Base-by-base conservation (phyloP, 192 early-diverging fungal genomes). In the Coemansia sp. region DNA sequence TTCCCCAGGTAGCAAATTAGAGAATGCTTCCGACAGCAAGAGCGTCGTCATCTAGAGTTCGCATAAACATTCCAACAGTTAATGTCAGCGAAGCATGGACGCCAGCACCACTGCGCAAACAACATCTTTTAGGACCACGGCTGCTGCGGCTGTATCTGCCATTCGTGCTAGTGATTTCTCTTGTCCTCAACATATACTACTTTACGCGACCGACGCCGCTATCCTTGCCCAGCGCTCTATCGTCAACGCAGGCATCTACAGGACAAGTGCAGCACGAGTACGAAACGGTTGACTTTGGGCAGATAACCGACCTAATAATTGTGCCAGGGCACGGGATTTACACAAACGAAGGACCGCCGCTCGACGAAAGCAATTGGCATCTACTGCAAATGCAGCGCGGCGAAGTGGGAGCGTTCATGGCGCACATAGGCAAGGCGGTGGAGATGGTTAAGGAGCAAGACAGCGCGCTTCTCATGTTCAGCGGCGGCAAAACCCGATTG, bases 1-100 rank as follows among this genome's bases (percentile, higher is more conserved):
- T n/a, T n/a, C n/a, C n/a, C n/a, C n/a, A n/a, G n/a, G n/a, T n/a
- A n/a, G n/a, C n/a, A 43, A 43, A 13, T 43, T 43, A 43, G 40
- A 46, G 16, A 37, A 61, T 61, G 45, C 48, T 63, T 48, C 49
- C 18, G 31, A 70, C 28, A 49, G 46, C 77, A 58, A 66, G 67
- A 61, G 66, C 71, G n/a, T 68, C 77, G 66, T 69, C 72, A 58
- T 66, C 77, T 12, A 61, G 63, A 62, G 79, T 81, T 55, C 79
- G 79, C 48, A 81, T 81, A 59, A 81, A 81, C 73, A 81, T 81
- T 40, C 79, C 79, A 35, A 81, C 79, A 21, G 74, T 81, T 18
- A 81, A 75, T 60, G 59, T 81, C 58, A 67, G 71, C 64, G 79
- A 81, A 20, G 52, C 66, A 0, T 81, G 79, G 79, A 34, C 79